phyloP scores from a whole-genome alignment of 768 basidiomycete species.

The Rhizopogon sp. region DNA sequence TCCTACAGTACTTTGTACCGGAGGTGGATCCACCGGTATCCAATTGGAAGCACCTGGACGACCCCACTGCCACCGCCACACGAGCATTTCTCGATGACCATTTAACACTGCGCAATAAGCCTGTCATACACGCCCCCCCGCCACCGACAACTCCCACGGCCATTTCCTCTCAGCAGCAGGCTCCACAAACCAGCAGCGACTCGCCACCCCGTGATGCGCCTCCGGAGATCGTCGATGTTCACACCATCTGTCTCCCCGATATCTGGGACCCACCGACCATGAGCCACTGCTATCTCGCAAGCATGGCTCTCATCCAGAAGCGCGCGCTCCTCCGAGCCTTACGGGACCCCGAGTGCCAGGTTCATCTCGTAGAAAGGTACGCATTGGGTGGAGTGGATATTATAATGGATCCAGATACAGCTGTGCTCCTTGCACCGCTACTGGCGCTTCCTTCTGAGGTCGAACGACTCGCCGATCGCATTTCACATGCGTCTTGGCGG shows the following conservation, averaged over 20 bases:
- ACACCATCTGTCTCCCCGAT: slow-evolving; percentile 41
- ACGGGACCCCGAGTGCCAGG: slow-evolving; percentile 34
- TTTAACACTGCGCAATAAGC: background rate
- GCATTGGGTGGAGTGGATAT: slow-evolving; percentile 57
- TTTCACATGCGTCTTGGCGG: slow-evolving; percentile 60
- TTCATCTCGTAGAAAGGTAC: slow-evolving; percentile 64
- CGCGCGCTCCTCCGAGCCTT: slow-evolving; percentile 54
- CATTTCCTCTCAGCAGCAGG: background rate
- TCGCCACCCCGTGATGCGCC: slow-evolving; percentile 27
- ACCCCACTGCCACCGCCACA: background rate
- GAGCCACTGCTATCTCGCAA: slow-evolving; percentile 64
- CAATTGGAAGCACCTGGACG: background rate
- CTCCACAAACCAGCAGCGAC: background rate
- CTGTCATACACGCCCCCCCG: background rate
- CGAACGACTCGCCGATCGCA: slow-evolving; percentile 35
- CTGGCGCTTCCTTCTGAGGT: slow-evolving; percentile 45
- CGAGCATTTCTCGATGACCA: background rate
- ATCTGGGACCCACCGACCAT: slow-evolving; percentile 24
- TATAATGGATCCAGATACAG: slow-evolving; percentile 59
- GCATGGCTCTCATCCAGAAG: slow-evolving; percentile 64
- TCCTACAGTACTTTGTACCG: background rate
- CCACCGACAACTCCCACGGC: background rate
- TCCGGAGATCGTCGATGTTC: slow-evolving; percentile 34
- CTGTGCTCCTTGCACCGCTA: slow-evolving; percentile 46
- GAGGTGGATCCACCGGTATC: background rate